Conservation (phyloP, 1,139 yeast species). For the Hyphopichia wangnamkhiaoensis region DNA sequence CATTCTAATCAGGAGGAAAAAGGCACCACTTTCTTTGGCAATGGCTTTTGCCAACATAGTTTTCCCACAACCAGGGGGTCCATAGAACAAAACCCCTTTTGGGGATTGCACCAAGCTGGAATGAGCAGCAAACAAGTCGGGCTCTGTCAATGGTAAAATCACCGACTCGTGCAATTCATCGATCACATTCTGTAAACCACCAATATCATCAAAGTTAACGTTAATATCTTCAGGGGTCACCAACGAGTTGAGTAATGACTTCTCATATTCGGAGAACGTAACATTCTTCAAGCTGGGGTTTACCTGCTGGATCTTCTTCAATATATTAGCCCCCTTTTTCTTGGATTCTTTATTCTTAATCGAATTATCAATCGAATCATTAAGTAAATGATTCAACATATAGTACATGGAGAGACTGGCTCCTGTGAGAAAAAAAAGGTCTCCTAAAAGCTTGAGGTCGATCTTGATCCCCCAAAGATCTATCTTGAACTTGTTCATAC, state of each 20-base stretch:
- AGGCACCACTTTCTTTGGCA: conserved; percentile 91
- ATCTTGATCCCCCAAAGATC: conserved; percentile 46
- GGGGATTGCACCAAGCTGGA: conserved; percentile 80
- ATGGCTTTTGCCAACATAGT: conserved; percentile 97
- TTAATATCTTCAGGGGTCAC: conserved; percentile 82
- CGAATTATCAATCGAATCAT: conserved; percentile 52
- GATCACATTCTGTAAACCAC: conserved; percentile 80
- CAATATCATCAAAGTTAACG: conserved; percentile 76
- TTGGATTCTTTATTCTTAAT: conserved; percentile 65
- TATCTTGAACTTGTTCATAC: conserved; percentile 38
- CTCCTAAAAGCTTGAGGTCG: conserved; percentile 60
- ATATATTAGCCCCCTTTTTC: conserved; percentile 64
- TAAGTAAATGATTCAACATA: conserved; percentile 58
- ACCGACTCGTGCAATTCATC: conserved; percentile 88
- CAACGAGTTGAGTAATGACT: conserved; percentile 70
- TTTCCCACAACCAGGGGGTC: conserved; percentile 98
- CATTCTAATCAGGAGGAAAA: conserved; percentile 88
- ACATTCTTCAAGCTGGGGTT: conserved; percentile 61
- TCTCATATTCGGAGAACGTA: conserved; percentile 75
- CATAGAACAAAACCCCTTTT: conserved; percentile 88
- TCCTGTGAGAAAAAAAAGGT: conserved; percentile 72
- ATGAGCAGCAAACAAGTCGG: conserved; percentile 62
- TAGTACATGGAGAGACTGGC: conserved; percentile 84
- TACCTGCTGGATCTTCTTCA: conserved; percentile 55
- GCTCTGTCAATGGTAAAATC: conserved; percentile 80